Evolutionary conservation across 78 protist species (phyloP).

Genomic region (Chrysochromulina tobinii): DNA sequence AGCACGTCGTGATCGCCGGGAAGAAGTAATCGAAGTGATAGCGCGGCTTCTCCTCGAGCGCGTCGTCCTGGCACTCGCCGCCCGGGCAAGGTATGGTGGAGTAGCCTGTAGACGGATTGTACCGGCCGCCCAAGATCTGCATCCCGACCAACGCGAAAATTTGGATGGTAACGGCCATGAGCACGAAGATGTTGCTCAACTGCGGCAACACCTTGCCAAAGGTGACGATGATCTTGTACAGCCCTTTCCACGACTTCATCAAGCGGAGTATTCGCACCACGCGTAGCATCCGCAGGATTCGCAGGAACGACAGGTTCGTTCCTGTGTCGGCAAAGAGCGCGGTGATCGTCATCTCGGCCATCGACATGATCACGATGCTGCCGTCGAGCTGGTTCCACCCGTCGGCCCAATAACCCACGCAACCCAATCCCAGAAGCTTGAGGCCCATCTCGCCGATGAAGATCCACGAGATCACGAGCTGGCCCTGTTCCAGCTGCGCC

Average conservation of each 20-base stretch:
- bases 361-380: not conserved
- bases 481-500: not conserved
- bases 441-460: slow-evolving; percentile 31
- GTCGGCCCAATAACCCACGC: slow-evolving; percentile 11
- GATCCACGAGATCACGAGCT: not conserved
- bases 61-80: too few relatives aligned
- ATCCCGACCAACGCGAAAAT: slow-evolving; percentile 40
- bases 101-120: too few relatives aligned
- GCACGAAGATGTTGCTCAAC: not conserved
- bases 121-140: slow-evolving; percentile 36
- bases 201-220: not conserved
- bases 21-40: not conserved
- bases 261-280: slow-evolving; percentile 31
- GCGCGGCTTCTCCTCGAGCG: not conserved
- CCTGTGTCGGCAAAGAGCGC: not conserved
- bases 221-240: not conserved
- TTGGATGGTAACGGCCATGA: not conserved
- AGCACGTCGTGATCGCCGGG: not conserved
- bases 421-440: slow-evolving; percentile 24
- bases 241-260: not conserved
- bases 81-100: too few relatives aligned
- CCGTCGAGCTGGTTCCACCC: slow-evolving; percentile 34
- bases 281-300: slow-evolving; percentile 4
- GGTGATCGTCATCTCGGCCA: not conserved
- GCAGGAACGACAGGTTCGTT: not conserved